Conservation (phyloP, 805 yeast genomes). For the Saturnispora quitensis region DNA sequence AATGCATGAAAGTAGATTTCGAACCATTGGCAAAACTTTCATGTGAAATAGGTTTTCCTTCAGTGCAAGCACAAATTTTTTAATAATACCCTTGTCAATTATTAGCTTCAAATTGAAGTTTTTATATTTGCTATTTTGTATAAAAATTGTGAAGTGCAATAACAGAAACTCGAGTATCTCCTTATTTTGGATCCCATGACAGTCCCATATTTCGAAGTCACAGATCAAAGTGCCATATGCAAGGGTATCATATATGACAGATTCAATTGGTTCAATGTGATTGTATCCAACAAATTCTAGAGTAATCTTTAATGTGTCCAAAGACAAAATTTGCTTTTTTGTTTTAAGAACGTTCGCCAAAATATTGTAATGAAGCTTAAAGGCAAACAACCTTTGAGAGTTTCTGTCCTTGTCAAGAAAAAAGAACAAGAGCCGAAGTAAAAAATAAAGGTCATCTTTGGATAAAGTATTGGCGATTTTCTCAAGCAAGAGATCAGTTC, state of each 20-base stretch:
- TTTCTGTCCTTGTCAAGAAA: constrained; percentile 32
- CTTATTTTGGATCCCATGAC: constrained; percentile 17
- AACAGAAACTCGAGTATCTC: constrained; percentile 45
- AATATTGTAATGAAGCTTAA: constrained; percentile 50
- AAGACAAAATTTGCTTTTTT: constrained; percentile 31
- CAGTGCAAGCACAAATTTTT: constrained; percentile 40
- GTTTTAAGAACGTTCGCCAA: constrained; percentile 43
- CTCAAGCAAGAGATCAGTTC: constrained; percentile 37
- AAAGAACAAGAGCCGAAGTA: constrained; percentile 35
- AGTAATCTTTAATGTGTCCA: constrained; percentile 41
- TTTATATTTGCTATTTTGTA: constrained; percentile 42
- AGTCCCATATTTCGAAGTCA: constrained; percentile 55
- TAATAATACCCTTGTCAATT: constrained; percentile 38
- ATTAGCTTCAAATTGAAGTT: constrained; percentile 45
- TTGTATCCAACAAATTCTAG: constrained; percentile 50
- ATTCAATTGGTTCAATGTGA: constrained; percentile 39
- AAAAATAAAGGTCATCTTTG: constrained; percentile 24
- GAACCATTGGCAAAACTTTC: constrained; percentile 30
- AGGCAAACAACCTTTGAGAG: constrained; percentile 53
- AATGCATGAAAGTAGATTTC: constrained; percentile 32
- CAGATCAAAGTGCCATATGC: constrained; percentile 53
- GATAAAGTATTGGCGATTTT: constrained; percentile 37
- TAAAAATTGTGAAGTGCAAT: constrained; percentile 49
- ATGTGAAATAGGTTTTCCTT: constrained; percentile 33
- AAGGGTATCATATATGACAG: constrained; percentile 44